Conservation (phyloP, 805 yeast species). For the Monosporozyma siamensis region DNA sequence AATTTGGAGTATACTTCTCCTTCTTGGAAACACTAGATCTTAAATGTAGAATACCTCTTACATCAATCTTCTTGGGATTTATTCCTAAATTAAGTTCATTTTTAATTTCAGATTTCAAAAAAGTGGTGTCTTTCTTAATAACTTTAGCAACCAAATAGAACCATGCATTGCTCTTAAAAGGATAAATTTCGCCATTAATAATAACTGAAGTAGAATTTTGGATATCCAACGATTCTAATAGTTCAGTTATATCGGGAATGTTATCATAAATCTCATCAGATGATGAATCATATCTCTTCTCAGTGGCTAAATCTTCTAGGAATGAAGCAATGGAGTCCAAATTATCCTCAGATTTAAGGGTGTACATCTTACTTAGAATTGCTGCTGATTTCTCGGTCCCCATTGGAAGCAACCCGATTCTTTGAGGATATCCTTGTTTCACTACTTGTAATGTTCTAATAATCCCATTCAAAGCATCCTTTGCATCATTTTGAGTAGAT, state of each 20-base stretch:
- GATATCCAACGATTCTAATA: slow-evolving; percentile 34
- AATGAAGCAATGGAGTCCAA: slow-evolving; percentile 11
- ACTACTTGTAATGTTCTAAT: slow-evolving; percentile 42
- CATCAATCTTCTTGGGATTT: slow-evolving; percentile 9
- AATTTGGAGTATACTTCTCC: slow-evolving; percentile 42
- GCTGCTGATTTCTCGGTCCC: slow-evolving; percentile 15
- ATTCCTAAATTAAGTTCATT: slow-evolving; percentile 12
- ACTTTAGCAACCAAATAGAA: slow-evolving; percentile 45
- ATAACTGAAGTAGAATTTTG: slow-evolving; percentile 41
- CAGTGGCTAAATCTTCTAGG: slow-evolving; percentile 11
- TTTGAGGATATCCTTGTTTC: slow-evolving; percentile 56
- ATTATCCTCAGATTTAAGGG: slow-evolving; percentile 13
- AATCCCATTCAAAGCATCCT: slow-evolving; percentile 40
- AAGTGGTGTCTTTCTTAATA: slow-evolving; percentile 41
- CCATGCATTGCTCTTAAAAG: slow-evolving; percentile 43
- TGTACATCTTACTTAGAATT: slow-evolving; percentile 19
- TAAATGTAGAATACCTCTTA: slow-evolving; percentile 25
- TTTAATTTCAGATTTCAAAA: slow-evolving; percentile 11
- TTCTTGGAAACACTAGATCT: slow-evolving; percentile 36
- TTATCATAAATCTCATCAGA: slow-evolving; percentile 1
- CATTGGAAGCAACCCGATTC: slow-evolving; percentile 76
- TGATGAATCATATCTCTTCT: slow-evolving; percentile 7
- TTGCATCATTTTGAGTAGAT: slow-evolving; percentile 26
- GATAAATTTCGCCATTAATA: slow-evolving; percentile 62
- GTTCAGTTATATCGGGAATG: slow-evolving; percentile 16